Percentiles rank a stretch among this genome's conserved stretches.
phyloP scores from a whole-genome alignment of 495 filamentous ascomycete species.

The Penicillium coffeae region DNA sequence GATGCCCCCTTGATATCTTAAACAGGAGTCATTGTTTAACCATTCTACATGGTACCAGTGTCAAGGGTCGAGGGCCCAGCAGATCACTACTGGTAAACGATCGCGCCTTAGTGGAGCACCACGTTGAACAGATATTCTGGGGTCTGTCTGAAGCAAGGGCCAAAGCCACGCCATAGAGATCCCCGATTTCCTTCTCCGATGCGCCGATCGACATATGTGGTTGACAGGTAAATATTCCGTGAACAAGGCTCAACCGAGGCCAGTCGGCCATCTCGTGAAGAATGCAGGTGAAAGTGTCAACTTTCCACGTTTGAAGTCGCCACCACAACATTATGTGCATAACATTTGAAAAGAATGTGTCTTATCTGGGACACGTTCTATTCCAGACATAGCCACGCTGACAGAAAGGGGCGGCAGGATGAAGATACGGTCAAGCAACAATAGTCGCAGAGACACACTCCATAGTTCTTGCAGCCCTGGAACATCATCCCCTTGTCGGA shows the following conservation, averaged over 20 bases:
- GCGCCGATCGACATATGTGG: constrained; percentile 6
- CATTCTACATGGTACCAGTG: no score
- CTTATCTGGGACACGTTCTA: no score
- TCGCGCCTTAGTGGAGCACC: constrained; percentile 18
- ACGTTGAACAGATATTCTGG: constrained; percentile 18
- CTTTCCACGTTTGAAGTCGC: background rate
- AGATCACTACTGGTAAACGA: constrained; percentile 19
- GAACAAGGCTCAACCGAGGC: constrained; percentile 11
- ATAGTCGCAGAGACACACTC: background rate
- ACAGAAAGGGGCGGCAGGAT: background rate
- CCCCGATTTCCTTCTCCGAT: background rate
- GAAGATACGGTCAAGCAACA: background rate
- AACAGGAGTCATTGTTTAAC: no score
- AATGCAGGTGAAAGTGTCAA: background rate
- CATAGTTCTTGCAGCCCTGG: background rate
- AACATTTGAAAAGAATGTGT: background rate
- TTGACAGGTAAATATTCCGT: background rate
- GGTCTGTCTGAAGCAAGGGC: constrained; percentile 2
- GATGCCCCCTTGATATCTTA: no score
- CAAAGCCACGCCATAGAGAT: background rate
- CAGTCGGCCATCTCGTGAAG: constrained; percentile 17
- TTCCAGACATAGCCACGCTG: no score
- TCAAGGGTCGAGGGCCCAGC: constrained; percentile 1
- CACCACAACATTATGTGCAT: background rate
- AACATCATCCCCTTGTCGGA: background rate